Evolutionary conservation across 306 rosid genomes (phyloP).

Genomic region (Prunus armeniaca): DNA sequence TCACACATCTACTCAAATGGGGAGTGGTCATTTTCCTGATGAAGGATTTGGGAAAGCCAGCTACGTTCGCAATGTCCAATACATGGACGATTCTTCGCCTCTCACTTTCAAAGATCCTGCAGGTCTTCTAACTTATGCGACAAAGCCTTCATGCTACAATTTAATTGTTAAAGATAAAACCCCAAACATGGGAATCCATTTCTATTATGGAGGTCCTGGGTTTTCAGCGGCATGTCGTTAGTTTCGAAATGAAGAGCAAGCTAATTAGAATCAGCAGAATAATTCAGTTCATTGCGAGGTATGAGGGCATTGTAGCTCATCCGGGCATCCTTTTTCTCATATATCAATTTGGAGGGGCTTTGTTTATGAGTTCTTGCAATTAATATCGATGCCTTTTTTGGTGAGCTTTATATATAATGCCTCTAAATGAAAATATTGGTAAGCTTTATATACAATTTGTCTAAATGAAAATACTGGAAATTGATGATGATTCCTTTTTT

Average conservation of each 20-base stretch:
- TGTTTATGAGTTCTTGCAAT: too few relatives aligned
- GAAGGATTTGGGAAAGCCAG: slow-evolving; percentile 26
- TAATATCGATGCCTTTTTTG: too few relatives aligned
- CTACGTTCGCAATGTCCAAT: slow-evolving; percentile 14
- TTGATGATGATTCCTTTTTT: too few relatives aligned
- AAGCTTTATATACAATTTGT: too few relatives aligned
- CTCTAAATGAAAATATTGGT: too few relatives aligned
- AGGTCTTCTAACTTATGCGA: background rate
- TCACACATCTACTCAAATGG: slow-evolving; percentile 33
- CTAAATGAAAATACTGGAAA: too few relatives aligned
- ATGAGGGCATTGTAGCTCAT: too few relatives aligned
- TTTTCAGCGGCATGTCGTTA: slow-evolving; percentile 10
- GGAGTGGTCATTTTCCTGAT: slow-evolving; percentile 25
- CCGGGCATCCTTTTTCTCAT: too few relatives aligned
- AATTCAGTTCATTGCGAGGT: too few relatives aligned
- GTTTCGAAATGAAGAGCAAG: background rate
- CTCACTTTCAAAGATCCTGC: background rate
- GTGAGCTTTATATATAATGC: too few relatives aligned
- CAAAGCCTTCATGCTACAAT: slow-evolving; percentile 25
- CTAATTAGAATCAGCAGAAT: background rate
- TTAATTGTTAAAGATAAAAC: background rate
- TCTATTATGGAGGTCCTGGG: slow-evolving; percentile 25
- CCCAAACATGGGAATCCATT: background rate
- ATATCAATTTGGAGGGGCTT: too few relatives aligned
- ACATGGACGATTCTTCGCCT: background rate